phyloP scores from a whole-genome alignment of 2,329 filamentous ascomycete species.

The Trichoderma sp. region DNA sequence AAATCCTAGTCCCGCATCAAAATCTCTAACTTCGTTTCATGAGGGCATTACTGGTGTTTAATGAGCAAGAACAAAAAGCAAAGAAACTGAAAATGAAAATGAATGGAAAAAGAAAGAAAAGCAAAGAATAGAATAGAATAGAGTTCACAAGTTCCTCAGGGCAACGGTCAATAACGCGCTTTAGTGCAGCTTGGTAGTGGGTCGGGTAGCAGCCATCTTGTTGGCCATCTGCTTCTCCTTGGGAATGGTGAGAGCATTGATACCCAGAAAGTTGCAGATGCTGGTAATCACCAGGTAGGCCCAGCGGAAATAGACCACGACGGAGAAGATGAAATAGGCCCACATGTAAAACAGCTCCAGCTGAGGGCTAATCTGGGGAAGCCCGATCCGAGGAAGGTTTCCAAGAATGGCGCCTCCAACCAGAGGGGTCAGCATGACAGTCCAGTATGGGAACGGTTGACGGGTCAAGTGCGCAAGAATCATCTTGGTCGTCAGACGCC shows the following conservation, averaged over 20 bases:
- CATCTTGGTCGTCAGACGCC: conserved; percentile 97
- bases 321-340: conserved; percentile 77
- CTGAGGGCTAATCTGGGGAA: conserved; percentile 61
- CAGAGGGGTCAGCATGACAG: conserved; percentile 81
- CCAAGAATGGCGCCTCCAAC: conserved; percentile 78
- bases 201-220: conserved; percentile 38
- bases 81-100: neutral
- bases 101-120: too few relatives aligned
- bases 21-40: conserved; percentile 7
- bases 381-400: conserved; percentile 75
- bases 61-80: neutral
- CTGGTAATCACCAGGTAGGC: conserved; percentile 84
- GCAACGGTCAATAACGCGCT: neutral
- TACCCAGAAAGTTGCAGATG: conserved; percentile 88
- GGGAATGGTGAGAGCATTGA: conserved; percentile 89
- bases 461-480: conserved; percentile 92
- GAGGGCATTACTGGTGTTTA: conserved; percentile 10
- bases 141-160: neutral
- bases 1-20: neutral
- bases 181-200: conserved; percentile 37
- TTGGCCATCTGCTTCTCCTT: conserved; percentile 57
- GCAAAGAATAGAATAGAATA: neutral
- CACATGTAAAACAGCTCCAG: conserved; percentile 79
- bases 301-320: conserved; percentile 89
- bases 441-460: conserved; percentile 97